Percentiles rank a stretch among this genome's conserved stretches.
These are phyloP conservation scores for Citrullus colocynthis DNA, from an alignment of 306 rosid species.

Conservation along the genomic window DNA sequence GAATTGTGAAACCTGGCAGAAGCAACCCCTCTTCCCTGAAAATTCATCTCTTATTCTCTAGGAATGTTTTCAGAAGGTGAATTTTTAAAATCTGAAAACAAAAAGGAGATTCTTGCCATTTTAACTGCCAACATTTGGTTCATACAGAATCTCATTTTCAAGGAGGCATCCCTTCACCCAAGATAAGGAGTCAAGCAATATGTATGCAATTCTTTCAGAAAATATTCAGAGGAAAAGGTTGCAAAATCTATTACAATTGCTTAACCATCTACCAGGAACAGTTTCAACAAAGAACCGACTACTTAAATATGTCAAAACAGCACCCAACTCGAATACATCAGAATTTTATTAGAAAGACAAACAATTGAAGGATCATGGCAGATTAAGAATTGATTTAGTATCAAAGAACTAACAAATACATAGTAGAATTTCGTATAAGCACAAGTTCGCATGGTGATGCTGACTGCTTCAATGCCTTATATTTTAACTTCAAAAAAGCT, in stretches of 20 bases:
- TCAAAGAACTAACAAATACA: neutral
- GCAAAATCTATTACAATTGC: neutral
- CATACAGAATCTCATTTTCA: neutral
- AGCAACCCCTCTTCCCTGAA: neutral
- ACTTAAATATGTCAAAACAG: too few species aligned
- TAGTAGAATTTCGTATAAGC: neutral
- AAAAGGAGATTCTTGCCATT: neutral
- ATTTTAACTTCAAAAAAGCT: neutral
- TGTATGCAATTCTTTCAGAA: neutral
- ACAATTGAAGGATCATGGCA: neutral
- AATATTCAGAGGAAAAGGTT: neutral
- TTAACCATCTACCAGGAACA: neutral
- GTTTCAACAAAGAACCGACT: neutral
- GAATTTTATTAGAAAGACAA: neutral
- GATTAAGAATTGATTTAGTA: neutral
- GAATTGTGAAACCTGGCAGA: neutral
- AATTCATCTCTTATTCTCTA: neutral
- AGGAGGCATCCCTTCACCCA: neutral
- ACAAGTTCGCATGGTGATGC: neutral
- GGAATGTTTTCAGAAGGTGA: neutral
- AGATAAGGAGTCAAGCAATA: neutral
- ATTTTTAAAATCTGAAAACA: neutral
- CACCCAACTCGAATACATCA: neutral
- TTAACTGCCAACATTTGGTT: neutral
- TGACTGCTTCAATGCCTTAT: neutral